Evolutionary conservation across 306 rosid species (phyloP), one percentile per base, ranked within the genome.

Genomic region (Cucurbita ficifolia): DNA sequence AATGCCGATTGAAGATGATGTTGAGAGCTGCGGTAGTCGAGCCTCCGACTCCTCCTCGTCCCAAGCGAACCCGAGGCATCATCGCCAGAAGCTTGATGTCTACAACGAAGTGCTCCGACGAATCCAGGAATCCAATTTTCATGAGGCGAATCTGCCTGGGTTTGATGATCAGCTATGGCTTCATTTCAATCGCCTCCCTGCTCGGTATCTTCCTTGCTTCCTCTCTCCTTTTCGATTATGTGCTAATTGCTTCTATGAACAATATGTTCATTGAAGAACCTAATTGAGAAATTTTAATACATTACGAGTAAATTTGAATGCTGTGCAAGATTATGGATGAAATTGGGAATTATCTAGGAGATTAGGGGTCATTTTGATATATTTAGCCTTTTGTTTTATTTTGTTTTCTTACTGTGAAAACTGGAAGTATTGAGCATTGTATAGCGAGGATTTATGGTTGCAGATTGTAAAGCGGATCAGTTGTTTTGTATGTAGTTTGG

Each of bases 101-200:
- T 95, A 89, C 82, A 89, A 84, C 83, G 91, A 91, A 77, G 99
- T 95, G 45, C 97, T 91, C 35, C 84, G 91, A 7, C 90, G 97
- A 70, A 86, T 91, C 54, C 97, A 82, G 53, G 96, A 91, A 0
- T 84, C 75, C 24, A 78, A 91, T 84, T 87, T 69, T 48, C 88
- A 83, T 42, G 96, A 88, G 71, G 96, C 96, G 0, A 62, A 76
- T 77, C 88, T 85, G 64, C 96, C 90, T n/a, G 97, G 92, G 67
- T 95, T 95, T 84, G 97, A 95, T 67, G 91, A 89, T 78, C 91
- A 86, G 77, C 91, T 91, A 0, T 95, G 97, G 96, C 92, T 91
- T 67, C 99, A 95, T 79, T 95, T 95, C 86, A 88, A 88, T 78
- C 99, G 99, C 58, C 90, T 95, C 35, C 96, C 99, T 71, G 88